These are phyloP conservation scores for Phytophthora uliginosa DNA, from an alignment of 352 stramenopile species.

Conservation along the genomic window DNA sequence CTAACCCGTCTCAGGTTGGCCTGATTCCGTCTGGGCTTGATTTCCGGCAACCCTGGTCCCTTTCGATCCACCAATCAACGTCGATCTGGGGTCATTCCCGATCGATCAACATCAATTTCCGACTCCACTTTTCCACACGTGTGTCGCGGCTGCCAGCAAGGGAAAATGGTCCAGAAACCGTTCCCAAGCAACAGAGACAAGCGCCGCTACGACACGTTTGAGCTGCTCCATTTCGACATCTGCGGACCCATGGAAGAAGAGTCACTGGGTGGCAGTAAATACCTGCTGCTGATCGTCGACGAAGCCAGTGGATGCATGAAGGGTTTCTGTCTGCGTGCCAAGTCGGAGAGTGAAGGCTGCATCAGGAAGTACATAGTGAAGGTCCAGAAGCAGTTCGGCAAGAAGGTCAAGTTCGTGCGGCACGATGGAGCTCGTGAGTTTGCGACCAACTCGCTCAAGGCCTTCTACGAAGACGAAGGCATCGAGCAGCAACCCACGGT, in stretches of 20 bases:
- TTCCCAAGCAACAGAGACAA: conserved; percentile 22
- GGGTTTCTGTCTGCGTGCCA: conserved; percentile 29
- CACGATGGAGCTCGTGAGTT: conserved; percentile 26
- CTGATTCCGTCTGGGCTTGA: too few species aligned
- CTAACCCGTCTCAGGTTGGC: too few species aligned
- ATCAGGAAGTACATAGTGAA: background rate
- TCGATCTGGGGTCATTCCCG: too few species aligned
- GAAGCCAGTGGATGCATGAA: conserved; percentile 30
- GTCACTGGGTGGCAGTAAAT: conserved; percentile 19
- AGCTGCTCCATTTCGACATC: conserved; percentile 29
- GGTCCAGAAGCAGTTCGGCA: conserved; percentile 3
- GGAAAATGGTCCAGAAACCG: conserved; percentile 33
- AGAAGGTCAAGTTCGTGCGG: conserved; percentile 20
- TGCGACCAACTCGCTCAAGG: conserved; percentile 23
- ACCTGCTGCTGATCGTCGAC: conserved; percentile 26
- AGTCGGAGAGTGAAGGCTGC: conserved; percentile 22
- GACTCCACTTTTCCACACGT: too few species aligned
- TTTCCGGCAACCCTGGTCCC: too few species aligned
- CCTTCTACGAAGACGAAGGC: conserved; percentile 8
- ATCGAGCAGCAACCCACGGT: conserved; percentile 18
- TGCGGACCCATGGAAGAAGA: conserved; percentile 25
- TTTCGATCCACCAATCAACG: too few species aligned
- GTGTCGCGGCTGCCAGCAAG: conserved; percentile 31
- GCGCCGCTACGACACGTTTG: conserved; percentile 5
- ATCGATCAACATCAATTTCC: too few species aligned